Conservation (phyloP, 139 green algal genomes). For the Chlamydomonas sphaeroides region DNA sequence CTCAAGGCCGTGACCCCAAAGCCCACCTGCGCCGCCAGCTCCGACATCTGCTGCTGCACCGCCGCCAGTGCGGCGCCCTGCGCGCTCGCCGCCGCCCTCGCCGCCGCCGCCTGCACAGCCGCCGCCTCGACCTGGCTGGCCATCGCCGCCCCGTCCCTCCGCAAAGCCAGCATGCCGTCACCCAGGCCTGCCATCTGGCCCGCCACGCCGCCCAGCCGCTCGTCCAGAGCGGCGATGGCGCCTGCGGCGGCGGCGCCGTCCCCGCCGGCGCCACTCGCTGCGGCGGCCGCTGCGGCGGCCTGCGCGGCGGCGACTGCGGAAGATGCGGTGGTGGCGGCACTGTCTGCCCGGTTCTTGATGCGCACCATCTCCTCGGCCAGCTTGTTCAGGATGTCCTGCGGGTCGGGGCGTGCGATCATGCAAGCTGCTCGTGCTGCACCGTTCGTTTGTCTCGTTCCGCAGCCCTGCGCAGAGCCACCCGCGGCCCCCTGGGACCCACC, state of each 20-base stretch:
- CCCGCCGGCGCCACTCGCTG: background rate
- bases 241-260: background rate
- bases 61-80: background rate
- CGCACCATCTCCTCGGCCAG: constrained; percentile 48
- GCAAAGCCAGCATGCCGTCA: constrained; percentile 6
- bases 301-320: background rate
- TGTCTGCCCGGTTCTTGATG: constrained; percentile 41
- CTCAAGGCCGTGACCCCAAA: no score
- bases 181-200: background rate
- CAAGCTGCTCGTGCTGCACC: no score
- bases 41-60: background rate
- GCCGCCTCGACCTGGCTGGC: background rate
- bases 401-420: no score
- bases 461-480: no score
- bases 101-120: background rate
- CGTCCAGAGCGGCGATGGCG: background rate
- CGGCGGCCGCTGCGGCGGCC: background rate
- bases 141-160: constrained; percentile 9
- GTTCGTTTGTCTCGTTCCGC: no score
- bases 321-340: background rate
- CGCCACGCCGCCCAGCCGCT: background rate
- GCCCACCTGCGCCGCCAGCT: no score
- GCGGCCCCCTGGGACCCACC: no score
- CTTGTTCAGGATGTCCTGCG: constrained; percentile 22
- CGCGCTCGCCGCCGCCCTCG: background rate